Percentiles rank a stretch among this genome's conserved stretches.
phyloP scores from a whole-genome alignment of 441 rosid genomes.

The Hura crepitans region DNA sequence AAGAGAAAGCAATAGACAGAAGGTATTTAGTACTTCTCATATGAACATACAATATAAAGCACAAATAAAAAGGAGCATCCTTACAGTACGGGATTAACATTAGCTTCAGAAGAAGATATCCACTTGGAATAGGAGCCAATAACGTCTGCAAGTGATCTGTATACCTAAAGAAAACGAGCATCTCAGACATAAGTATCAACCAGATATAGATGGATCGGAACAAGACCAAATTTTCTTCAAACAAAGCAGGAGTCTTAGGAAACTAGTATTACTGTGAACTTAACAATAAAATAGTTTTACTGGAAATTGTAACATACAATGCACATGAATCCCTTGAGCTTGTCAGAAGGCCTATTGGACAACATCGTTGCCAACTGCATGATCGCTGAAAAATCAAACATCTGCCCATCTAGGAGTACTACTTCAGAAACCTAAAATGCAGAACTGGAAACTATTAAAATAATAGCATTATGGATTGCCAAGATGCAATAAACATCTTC shows the following conservation, averaged over 20 bases:
- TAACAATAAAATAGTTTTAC: constrained; percentile 1
- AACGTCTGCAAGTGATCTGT: constrained; percentile 87
- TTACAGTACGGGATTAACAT: constrained; percentile 71
- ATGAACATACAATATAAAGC: constrained; percentile 3
- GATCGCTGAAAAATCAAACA: constrained; percentile 67
- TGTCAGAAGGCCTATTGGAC: constrained; percentile 50
- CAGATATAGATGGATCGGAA: constrained; percentile 14
- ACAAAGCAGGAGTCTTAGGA: background rate
- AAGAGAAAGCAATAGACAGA: too few species aligned
- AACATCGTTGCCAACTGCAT: constrained; percentile 75
- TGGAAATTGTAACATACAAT: constrained; percentile 58
- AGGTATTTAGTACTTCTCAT: too few species aligned
- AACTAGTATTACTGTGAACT: background rate
- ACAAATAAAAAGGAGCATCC: constrained; percentile 29
- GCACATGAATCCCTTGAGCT: constrained; percentile 72
- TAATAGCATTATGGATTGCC: constrained; percentile 6
- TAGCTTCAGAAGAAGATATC: constrained; percentile 65
- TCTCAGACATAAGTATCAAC: constrained; percentile 15
- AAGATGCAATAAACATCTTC: background rate
- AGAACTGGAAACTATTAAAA: constrained; percentile 23
- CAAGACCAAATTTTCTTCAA: constrained; percentile 8
- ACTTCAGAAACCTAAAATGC: constrained; percentile 80
- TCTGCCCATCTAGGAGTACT: constrained; percentile 61
- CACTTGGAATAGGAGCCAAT: constrained; percentile 93
- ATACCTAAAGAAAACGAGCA: constrained; percentile 53